Conservation (phyloP, 2,329 filamentous ascomycete species). For the Ophiostoma himal-ulmi region DNA sequence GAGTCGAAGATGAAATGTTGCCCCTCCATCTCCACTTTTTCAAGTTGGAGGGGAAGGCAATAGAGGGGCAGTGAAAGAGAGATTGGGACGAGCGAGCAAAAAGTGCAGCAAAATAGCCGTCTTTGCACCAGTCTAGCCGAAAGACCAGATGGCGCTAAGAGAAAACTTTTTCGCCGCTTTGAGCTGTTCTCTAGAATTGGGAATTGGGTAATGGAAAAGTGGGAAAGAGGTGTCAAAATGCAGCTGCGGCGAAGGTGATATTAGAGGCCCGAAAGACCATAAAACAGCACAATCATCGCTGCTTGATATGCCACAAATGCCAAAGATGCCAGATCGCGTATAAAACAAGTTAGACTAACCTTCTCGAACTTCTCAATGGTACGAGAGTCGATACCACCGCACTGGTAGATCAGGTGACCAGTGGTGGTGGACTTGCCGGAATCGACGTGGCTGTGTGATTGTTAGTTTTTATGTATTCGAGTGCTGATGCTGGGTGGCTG, state of each 20-base stretch:
- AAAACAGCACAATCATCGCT: not conserved
- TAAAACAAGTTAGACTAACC: conserved; percentile 50
- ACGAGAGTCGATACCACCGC: conserved; percentile 99
- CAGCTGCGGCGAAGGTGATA: not conserved
- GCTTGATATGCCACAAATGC: not conserved
- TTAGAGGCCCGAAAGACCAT: not conserved
- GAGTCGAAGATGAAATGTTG: conserved; percentile 2
- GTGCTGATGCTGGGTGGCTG: not conserved
- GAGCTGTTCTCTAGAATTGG: conserved; percentile 6
- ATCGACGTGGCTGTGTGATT: conserved; percentile 74
- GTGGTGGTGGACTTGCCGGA: conserved; percentile 97
- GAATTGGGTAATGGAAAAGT: conserved; percentile 3
- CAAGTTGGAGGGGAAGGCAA: conserved; percentile 15
- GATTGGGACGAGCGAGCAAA: conserved; percentile 12
- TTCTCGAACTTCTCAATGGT: conserved; percentile 99
- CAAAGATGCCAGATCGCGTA: not conserved
- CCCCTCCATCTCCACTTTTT: conserved; percentile 27
- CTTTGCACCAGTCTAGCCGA: conserved; percentile 10
- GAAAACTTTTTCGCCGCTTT: conserved; percentile 23
- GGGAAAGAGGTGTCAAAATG: conserved; percentile 9
- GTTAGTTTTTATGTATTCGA: conserved; percentile 26
- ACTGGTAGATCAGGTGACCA: conserved; percentile 99
- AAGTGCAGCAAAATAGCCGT: not conserved
- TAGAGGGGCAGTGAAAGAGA: conserved; percentile 19
- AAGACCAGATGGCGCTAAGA: conserved; percentile 27